Evolutionary conservation across 805 yeast species (phyloP).

Genomic region (Candida xiaguanensis): DNA sequence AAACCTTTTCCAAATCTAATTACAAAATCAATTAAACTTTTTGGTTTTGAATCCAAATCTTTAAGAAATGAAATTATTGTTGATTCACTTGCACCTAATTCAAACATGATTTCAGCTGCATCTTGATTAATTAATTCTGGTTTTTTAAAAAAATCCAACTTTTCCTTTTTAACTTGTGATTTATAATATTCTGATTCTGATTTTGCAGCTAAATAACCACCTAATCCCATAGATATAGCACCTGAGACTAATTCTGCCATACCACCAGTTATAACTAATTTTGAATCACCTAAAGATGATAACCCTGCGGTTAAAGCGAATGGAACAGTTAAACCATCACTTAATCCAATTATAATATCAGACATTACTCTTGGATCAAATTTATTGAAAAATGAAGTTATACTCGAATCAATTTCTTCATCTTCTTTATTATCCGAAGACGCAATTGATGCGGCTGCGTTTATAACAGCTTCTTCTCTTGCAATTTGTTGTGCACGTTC

Average conservation of each 20-base stretch:
- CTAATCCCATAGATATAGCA: conserved; percentile 96
- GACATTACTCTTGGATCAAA: conserved; percentile 92
- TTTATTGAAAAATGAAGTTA: conserved; percentile 38
- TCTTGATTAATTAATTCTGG: conserved; percentile 69
- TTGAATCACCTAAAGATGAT: conserved; percentile 84
- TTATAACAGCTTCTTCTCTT: conserved; percentile 33
- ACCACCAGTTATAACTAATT: conserved; percentile 94
- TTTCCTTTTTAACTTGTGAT: conserved; percentile 69
- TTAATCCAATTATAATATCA: conserved; percentile 87
- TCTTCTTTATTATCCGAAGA: conserved; percentile 21
- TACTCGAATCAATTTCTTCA: conserved; percentile 22
- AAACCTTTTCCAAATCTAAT: conserved; percentile 88
- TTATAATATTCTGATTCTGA: conserved; percentile 76
- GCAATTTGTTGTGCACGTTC: conserved; percentile 35
- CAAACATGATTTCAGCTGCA: conserved; percentile 75
- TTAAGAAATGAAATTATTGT: conserved; percentile 70
- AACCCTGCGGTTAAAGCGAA: conserved; percentile 97
- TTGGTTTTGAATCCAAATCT: conserved; percentile 78
- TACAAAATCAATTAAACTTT: conserved; percentile 77
- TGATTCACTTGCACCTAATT: conserved; percentile 66
- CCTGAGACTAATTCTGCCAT: conserved; percentile 96
- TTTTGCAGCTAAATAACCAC: conserved; percentile 93
- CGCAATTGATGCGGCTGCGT: conserved; percentile 23
- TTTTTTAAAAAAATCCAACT: conserved; percentile 60
- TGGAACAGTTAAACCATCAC: conserved; percentile 97